These are phyloP conservation scores for Leishmania turanica DNA, from an alignment of 208 protist genomes.

Conservation along the genomic window DNA sequence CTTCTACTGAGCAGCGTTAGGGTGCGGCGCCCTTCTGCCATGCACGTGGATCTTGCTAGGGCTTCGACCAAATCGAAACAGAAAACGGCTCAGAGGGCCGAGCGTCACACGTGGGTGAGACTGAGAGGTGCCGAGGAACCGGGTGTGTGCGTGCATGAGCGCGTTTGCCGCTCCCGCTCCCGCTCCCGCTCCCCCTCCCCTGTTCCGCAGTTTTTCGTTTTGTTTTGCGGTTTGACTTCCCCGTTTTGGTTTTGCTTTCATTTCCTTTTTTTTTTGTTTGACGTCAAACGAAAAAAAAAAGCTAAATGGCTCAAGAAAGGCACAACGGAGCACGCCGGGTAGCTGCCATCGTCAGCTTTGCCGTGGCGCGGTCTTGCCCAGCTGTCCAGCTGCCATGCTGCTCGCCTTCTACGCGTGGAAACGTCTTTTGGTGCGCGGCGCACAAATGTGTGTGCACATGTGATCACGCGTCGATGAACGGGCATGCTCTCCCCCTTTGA, in stretches of 20 bases:
- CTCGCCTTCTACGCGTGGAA: neutral
- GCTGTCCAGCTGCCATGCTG: neutral
- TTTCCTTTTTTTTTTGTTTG: neutral
- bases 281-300: neutral
- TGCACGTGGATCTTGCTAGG: conserved; percentile 4
- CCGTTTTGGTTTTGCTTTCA: neutral
- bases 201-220: neutral
- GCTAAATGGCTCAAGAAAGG: neutral
- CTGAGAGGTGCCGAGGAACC: neutral
- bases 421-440: neutral
- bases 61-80: neutral
- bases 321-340: neutral
- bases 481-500: neutral
- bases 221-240: neutral
- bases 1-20: conserved; percentile 97
- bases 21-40: neutral
- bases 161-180: neutral
- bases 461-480: neutral
- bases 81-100: neutral
- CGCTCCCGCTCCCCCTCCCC: no score
- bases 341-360: neutral
- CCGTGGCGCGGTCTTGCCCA: neutral
- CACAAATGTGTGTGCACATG: neutral
- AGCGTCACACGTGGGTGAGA: neutral
- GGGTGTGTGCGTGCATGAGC: neutral